Percentiles rank a stretch among this genome's conserved stretches.
phyloP scores from a whole-genome alignment of 2,329 filamentous ascomycete genomes.

The Magnaporthales sp. region DNA sequence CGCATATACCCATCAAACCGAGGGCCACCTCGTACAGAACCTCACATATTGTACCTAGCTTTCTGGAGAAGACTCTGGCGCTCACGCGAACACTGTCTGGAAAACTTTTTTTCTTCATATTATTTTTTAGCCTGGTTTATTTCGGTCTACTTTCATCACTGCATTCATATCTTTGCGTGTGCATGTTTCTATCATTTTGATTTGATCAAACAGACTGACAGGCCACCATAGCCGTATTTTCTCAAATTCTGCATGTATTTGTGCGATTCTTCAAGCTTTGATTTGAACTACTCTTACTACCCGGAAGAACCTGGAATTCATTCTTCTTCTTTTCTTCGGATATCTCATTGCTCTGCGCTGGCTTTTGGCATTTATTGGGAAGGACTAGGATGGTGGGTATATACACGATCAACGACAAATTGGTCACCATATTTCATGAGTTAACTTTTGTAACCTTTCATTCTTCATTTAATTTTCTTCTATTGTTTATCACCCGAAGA shows the following conservation, averaged over 20 bases:
- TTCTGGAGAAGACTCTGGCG: background rate
- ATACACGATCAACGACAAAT: background rate
- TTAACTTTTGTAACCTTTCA: background rate
- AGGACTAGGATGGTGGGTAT: background rate
- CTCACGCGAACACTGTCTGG: background rate
- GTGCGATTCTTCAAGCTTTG: background rate
- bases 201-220: background rate
- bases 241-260: background rate
- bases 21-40: background rate
- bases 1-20: background rate
- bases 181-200: background rate
- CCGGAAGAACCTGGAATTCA: slow-evolving; percentile 9
- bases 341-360: background rate
- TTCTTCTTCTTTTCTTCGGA: slow-evolving; percentile 2
- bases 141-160: background rate
- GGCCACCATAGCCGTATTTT: background rate
- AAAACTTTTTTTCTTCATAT: slow-evolving; percentile 7
- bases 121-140: background rate
- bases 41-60: background rate
- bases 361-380: background rate
- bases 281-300: background rate
- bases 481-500: background rate
- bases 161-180: background rate
- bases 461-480: background rate
- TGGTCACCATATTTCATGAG: background rate